Conservation (phyloP, 768 basidiomycete genomes). For the Leucosporidium creatinivorum region DNA sequence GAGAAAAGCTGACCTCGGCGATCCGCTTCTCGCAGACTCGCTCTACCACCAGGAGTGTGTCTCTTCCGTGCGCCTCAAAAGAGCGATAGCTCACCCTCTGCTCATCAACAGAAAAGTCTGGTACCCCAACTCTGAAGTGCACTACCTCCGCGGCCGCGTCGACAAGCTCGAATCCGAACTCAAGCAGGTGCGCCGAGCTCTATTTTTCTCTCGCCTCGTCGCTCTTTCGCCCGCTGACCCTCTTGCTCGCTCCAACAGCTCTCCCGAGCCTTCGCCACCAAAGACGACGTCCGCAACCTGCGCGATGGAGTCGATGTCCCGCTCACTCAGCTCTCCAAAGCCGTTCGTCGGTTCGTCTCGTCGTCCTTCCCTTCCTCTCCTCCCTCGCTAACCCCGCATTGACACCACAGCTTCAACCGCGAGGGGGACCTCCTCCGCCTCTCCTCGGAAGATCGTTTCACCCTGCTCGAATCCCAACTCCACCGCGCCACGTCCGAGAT, state of each 20-base stretch:
- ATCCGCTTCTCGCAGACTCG: constrained; percentile 5
- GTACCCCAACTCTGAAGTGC: constrained; percentile 32
- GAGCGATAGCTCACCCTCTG: too few species aligned
- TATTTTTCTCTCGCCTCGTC: too few species aligned
- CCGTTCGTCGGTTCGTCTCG: constrained; percentile 13
- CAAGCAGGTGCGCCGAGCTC: background rate
- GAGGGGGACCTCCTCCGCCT: constrained; percentile 31
- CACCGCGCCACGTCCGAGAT: background rate
- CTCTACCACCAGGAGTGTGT: constrained; percentile 29
- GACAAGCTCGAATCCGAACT: constrained; percentile 33
- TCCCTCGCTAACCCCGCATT: background rate
- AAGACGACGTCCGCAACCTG: constrained; percentile 31
- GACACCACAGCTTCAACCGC: constrained; percentile 14
- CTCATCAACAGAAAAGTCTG: constrained; percentile 15
- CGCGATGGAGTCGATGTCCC: constrained; percentile 32
- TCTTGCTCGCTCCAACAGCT: constrained; percentile 10
- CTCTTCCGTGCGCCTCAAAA: too few species aligned
- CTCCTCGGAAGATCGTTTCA: constrained; percentile 30
- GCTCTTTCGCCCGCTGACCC: too few species aligned
- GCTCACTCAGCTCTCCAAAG: constrained; percentile 27
- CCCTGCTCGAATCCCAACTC: constrained; percentile 9
- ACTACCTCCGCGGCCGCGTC: constrained; percentile 27
- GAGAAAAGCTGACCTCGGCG: too few species aligned
- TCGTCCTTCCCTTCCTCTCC: background rate
- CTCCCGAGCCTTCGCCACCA: constrained; percentile 11